Evolutionary conservation across 2,329 filamentous ascomycete genomes (phyloP).

Genomic region (Xylaria arbuscula): DNA sequence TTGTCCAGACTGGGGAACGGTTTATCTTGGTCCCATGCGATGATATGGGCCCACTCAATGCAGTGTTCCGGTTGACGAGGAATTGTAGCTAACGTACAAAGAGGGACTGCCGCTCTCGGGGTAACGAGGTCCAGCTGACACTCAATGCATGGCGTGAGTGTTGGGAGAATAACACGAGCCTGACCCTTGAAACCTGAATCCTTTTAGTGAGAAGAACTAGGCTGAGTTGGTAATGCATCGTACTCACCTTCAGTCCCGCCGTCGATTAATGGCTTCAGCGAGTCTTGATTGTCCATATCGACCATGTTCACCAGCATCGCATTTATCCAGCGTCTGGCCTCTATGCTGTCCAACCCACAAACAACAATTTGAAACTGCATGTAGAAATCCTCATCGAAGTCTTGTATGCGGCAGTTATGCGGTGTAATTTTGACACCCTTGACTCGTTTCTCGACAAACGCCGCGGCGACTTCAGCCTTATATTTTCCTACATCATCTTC

Average conservation of each 20-base stretch:
- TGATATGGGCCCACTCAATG: constrained; percentile 98
- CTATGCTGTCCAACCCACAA: constrained; percentile 95
- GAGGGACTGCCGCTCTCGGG: constrained; percentile 93
- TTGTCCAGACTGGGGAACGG: constrained; percentile 89
- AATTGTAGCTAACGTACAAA: constrained; percentile 96
- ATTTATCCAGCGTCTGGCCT: constrained; percentile 99
- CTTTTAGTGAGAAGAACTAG: constrained; percentile 32
- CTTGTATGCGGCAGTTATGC: constrained; percentile 94
- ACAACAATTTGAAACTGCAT: constrained; percentile 95
- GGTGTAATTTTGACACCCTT: constrained; percentile 92
- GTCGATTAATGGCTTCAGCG: constrained; percentile 92
- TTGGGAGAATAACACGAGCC: constrained; percentile 89
- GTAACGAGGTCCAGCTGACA: constrained; percentile 99
- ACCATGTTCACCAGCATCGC: constrained; percentile 91
- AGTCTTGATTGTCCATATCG: constrained; percentile 83
- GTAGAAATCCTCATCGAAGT: constrained; percentile 96
- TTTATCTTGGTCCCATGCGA: constrained; percentile 91
- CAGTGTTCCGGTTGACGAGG: constrained; percentile 97
- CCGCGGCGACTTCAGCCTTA: constrained; percentile 92
- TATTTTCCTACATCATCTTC: constrained; percentile 89
- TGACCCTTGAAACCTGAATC: constrained; percentile 92
- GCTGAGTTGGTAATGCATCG: constrained; percentile 15
- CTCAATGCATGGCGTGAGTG: constrained; percentile 95
- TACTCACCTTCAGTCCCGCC: constrained; percentile 86
- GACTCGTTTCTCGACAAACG: constrained; percentile 89